phyloP scores from a whole-genome alignment of 225 moss, liverwort and hornwort genomes.

The Climacium dendroides region DNA sequence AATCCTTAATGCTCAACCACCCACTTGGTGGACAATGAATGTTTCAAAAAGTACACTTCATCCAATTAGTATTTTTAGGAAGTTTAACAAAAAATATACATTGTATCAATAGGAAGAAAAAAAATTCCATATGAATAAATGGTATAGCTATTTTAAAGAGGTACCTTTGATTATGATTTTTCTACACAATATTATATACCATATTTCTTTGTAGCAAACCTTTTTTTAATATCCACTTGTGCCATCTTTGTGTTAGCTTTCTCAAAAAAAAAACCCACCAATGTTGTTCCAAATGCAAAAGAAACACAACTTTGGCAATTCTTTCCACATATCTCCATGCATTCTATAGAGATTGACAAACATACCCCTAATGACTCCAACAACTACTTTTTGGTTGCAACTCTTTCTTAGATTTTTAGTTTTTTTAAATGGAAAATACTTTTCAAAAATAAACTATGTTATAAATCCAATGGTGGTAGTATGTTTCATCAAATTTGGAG shows the following conservation, averaged over 20 bases:
- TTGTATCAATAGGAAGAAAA: background rate
- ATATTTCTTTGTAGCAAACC: background rate
- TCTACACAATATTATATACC: background rate
- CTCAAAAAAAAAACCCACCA: rapidly evolving
- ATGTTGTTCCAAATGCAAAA: background rate
- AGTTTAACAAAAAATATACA: background rate
- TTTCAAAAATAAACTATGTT: too few species aligned
- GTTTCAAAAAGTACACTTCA: too few species aligned
- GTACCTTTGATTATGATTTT: too few species aligned
- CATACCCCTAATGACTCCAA: too few species aligned
- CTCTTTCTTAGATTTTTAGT: too few species aligned
- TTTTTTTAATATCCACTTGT: too few species aligned
- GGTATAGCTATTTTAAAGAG: background rate
- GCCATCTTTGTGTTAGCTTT: background rate
- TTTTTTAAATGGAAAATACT: too few species aligned
- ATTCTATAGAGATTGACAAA: background rate
- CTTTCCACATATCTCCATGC: background rate
- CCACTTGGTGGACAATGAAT: rapidly evolving
- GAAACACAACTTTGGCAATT: background rate
- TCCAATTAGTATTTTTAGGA: background rate
- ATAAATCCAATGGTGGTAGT: too few species aligned
- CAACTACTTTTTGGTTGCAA: too few species aligned
- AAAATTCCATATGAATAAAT: background rate
- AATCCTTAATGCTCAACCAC: background rate
- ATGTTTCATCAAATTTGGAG: too few species aligned